Conservation (phyloP, 768 basidiomycete genomes). For the Phanerochaete carnosa region DNA sequence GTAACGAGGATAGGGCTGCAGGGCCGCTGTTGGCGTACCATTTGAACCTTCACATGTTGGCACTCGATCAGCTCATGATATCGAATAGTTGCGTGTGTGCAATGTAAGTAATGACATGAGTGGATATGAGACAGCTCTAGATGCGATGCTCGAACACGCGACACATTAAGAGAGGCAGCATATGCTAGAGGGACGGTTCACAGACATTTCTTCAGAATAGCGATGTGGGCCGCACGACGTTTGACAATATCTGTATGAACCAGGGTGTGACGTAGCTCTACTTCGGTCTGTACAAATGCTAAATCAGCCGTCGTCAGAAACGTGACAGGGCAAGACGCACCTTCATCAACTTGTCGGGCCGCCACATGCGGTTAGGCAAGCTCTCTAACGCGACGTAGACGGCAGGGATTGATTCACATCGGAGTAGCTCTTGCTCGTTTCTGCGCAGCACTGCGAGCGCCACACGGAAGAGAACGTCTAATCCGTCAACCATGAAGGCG, state of each 20-base stretch:
- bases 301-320: background rate
- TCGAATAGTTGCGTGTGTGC: no score
- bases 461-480: conserved; percentile 88
- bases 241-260: conserved; percentile 54
- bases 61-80: no score
- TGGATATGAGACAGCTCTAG: background rate
- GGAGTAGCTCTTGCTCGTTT: conserved; percentile 81
- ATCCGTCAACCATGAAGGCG: conserved; percentile 87
- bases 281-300: conserved; percentile 13
- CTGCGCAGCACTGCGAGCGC: conserved; percentile 82
- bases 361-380: conserved; percentile 91
- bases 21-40: no score
- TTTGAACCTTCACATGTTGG: no score
- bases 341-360: conserved; percentile 86
- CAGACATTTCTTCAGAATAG: conserved; percentile 14
- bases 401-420: conserved; percentile 81
- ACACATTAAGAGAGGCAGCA: background rate
- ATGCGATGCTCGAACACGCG: background rate
- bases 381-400: conserved; percentile 89
- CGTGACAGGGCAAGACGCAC: conserved; percentile 38
- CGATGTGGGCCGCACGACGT: conserved; percentile 50
- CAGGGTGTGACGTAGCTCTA: conserved; percentile 51
- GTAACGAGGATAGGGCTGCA: no score
- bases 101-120: background rate
- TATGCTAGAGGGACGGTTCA: background rate